phyloP scores from a whole-genome alignment of 1,139 yeast genomes.

The Nadsonia starkeyi-henricii region DNA sequence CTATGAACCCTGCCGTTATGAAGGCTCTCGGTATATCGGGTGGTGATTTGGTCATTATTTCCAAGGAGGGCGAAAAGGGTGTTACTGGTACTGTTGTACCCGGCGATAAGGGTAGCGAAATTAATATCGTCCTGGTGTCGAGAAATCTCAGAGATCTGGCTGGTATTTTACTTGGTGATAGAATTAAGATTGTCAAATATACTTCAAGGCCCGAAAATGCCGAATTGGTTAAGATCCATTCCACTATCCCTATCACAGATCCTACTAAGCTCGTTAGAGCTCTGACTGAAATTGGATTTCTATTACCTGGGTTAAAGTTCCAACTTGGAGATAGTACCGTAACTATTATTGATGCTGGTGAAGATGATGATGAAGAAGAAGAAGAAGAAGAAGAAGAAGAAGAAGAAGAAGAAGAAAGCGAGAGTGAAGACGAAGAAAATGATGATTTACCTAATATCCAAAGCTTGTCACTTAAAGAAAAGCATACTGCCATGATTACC shows the following conservation, averaged over 20 bases:
- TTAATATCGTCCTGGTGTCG: constrained; percentile 44
- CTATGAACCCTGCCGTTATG: constrained; percentile 9
- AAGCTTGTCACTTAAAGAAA: constrained; percentile 7
- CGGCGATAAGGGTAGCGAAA: constrained; percentile 8
- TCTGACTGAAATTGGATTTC: constrained; percentile 17
- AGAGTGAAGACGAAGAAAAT: constrained; percentile 25
- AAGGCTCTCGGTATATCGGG: constrained; percentile 6
- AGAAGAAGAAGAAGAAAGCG: constrained; percentile 24
- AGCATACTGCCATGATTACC: constrained; percentile 12
- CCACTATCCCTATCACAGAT: constrained; percentile 14
- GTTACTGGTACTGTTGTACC: constrained; percentile 19
- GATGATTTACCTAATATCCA: constrained; percentile 17
- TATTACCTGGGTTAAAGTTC: constrained; percentile 11
- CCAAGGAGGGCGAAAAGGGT: constrained; percentile 22
- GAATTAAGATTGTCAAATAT: constrained; percentile 38
- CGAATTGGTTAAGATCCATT: constrained; percentile 21
- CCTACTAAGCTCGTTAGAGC: constrained; percentile 13
- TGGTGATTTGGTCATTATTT: constrained; percentile 10
- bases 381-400: constrained; percentile 22
- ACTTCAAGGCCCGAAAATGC: constrained; percentile 40
- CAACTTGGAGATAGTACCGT: constrained; percentile 13
- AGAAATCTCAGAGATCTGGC: constrained; percentile 35
- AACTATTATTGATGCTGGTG: constrained; percentile 4
- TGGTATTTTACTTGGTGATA: constrained; percentile 59
- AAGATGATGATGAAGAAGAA: constrained; percentile 17